A percentile compares a stretch with the other conserved stretches of the same genome.
Evolutionary conservation across 169 alveolate genomes (phyloP).

Genomic region (Theileria annulata): DNA sequence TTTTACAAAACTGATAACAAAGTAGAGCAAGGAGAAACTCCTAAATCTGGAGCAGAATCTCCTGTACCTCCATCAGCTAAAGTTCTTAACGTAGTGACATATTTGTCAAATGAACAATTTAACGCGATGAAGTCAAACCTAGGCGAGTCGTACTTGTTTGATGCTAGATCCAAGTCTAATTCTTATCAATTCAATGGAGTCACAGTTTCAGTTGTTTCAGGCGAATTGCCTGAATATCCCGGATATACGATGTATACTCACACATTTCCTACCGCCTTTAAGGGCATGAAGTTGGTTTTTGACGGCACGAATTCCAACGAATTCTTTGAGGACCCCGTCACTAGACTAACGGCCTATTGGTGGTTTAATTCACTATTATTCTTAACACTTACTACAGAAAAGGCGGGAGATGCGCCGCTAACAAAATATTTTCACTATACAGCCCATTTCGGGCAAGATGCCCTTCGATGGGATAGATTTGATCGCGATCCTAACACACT

Average conservation of each 20-base stretch:
- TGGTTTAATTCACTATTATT: constrained; percentile 17
- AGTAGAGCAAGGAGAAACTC: neutral
- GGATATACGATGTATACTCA: constrained; percentile 20
- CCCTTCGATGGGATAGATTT: neutral
- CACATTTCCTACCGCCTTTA: constrained; percentile 12
- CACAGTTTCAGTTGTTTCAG: constrained; percentile 10
- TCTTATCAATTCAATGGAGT: neutral
- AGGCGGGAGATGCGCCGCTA: neutral
- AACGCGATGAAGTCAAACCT: neutral
- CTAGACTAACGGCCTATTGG: constrained; percentile 12
- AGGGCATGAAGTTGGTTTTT: constrained; percentile 3
- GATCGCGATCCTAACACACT: constrained; percentile 3
- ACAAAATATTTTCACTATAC: constrained; percentile 10
- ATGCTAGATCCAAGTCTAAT: neutral
- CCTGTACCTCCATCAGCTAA: neutral
- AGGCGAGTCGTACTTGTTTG: constrained; percentile 9
- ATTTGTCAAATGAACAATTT: neutral
- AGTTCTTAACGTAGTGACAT: neutral
- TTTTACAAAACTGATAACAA: neutral
- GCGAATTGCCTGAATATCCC: neutral
- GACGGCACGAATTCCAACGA: neutral
- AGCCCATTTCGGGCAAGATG: neutral
- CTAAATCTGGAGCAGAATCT: neutral
- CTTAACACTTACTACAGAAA: constrained; percentile 5
- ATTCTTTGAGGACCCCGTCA: constrained; percentile 9